A percentile compares a stretch with the other conserved stretches of the same genome.
These are phyloP conservation scores for Naganishia kalamii DNA, from an alignment of 768 basidiomycete species.

Conservation along the genomic window DNA sequence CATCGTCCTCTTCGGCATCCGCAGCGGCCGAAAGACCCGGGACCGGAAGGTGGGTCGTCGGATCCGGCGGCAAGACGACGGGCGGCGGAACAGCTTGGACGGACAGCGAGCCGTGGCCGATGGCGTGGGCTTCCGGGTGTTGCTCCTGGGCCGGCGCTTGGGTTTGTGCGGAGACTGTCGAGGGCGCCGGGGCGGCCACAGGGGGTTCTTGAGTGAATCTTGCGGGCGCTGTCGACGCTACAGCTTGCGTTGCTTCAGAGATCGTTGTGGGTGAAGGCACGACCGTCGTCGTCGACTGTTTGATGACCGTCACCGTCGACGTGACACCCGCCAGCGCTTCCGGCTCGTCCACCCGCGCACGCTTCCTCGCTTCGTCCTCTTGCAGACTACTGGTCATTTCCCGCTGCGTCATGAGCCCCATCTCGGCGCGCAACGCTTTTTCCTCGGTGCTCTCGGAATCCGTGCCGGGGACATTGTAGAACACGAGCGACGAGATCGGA, in stretches of 20 bases:
- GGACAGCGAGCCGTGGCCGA: neutral
- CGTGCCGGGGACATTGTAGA: slow-evolving; percentile 29
- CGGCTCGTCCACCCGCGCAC: neutral
- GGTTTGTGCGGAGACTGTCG: neutral
- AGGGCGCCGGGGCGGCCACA: no score
- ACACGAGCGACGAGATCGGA: slow-evolving; percentile 34
- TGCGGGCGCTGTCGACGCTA: neutral
- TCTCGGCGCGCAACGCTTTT: slow-evolving; percentile 27
- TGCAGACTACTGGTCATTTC: neutral
- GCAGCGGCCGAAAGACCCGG: neutral
- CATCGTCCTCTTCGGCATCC: neutral
- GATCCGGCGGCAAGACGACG: neutral
- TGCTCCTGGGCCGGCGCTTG: neutral
- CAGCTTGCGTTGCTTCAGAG: neutral
- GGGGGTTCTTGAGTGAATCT: no score
- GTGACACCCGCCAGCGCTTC: neutral
- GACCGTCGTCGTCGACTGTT: neutral
- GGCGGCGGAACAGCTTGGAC: slow-evolving; percentile 5
- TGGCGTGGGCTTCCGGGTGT: neutral
- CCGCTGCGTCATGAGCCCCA: slow-evolving; percentile 22
- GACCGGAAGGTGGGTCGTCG: neutral
- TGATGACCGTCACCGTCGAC: neutral
- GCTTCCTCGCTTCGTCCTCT: neutral
- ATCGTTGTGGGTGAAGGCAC: neutral
- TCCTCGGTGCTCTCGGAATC: slow-evolving; percentile 32